Evolutionary conservation across 495 filamentous ascomycete genomes (phyloP).

Genomic region (Tuber magnatum): DNA sequence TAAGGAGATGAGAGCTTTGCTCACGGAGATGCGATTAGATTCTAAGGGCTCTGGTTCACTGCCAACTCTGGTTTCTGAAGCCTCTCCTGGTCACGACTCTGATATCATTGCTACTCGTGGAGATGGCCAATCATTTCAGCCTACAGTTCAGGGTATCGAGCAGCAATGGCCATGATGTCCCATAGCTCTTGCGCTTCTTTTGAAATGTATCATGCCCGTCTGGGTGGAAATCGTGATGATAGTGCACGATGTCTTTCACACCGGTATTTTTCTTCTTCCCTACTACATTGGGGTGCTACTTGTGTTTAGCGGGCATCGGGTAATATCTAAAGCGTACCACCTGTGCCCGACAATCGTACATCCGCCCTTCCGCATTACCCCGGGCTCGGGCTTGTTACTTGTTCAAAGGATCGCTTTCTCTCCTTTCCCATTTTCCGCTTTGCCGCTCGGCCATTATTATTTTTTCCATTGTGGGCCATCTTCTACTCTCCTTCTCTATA

Average conservation of each 20-base stretch:
- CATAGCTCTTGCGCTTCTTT: background rate
- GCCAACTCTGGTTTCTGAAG: constrained; percentile 33
- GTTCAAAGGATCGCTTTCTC: constrained; percentile 14
- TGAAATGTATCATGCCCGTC: constrained; percentile 3
- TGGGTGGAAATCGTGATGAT: constrained; percentile 3
- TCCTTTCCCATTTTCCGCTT: constrained; percentile 5
- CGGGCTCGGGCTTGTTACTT: background rate
- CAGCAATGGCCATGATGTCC: constrained; percentile 23
- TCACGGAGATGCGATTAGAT: constrained; percentile 37
- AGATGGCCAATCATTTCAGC: constrained; percentile 24
- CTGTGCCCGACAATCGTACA: background rate
- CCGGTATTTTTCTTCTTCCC: constrained; percentile 6
- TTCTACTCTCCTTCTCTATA: background rate
- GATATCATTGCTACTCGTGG: constrained; percentile 6
- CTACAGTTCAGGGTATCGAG: constrained; percentile 21
- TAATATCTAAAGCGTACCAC: background rate
- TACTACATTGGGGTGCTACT: background rate
- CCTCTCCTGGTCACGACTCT: constrained; percentile 20
- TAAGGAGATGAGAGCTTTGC: constrained; percentile 36
- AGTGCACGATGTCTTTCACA: background rate
- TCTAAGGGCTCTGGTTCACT: constrained; percentile 37
- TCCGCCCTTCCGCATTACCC: background rate
- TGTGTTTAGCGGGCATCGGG: background rate
- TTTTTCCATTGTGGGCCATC: background rate
- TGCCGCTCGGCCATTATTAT: constrained; percentile 11